Base-by-base conservation (phyloP, 208 protist species). In the Lotmaria passim region DNA sequence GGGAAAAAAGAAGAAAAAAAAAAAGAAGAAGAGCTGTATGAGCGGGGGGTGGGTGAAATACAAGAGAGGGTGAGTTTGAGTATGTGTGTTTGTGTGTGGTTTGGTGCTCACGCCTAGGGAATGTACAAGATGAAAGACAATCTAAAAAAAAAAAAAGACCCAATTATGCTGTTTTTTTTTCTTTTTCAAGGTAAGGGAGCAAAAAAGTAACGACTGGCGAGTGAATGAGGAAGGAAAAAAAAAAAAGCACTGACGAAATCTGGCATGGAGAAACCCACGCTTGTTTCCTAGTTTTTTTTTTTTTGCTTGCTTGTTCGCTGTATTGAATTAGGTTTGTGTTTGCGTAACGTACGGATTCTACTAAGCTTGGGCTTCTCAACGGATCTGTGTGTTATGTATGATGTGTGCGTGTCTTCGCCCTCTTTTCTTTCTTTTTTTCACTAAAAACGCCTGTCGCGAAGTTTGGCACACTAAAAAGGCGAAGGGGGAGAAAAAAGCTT, bases 151-250 rank as follows among this genome's bases (percentile, higher is more conserved):
- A 34, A 36, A 24, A 52, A 48, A 8, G n/a, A n/a, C n/a, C n/a
- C n/a, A n/a, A n/a, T 51, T 28, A 23, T 67, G 55, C 36, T 48
- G 12, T 46, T 71, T 61, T 51, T 71, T 23, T 61, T 14, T 48
- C n/a, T 14, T 21, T 48, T 48, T 48, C 7, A 21, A 21, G 43
- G 43, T 23, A 7, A 52, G 24, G 7, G 47, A 31, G 24, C 44
- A 47, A n/a, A 14, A 6, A 39, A 39, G 36, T 12, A 39, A 6
- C 36, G 36, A 12, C 6, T 12, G 36, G 12, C 12, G 36, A 12
- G 6, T 14, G 36, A 39, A 39, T 12, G 36, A 39, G 12, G n/a
- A 48, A 48, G 11, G 43, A 48, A 21, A 48, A 21, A 21, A 1
- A 48, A 21, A 48, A 48, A n/a, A 6, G 36, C 6, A 39, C 12